Evolutionary conservation across 208 protist species (phyloP), one percentile per base, ranked within the genome.

Genomic region (Wallacemonas sp.): DNA sequence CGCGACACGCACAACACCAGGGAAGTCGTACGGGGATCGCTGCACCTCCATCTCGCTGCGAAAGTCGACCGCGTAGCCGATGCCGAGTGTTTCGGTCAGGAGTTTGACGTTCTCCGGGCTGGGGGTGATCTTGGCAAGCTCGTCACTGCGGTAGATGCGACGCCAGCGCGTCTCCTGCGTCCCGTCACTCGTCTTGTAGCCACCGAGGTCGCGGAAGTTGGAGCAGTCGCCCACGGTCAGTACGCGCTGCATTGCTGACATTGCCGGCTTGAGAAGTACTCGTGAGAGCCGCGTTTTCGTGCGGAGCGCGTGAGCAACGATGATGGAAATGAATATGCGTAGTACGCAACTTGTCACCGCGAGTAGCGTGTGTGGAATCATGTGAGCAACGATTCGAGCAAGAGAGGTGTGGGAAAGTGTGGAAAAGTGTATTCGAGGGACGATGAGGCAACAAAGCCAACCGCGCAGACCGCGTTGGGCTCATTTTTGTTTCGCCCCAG

Each of bases 201-300:
- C 80, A 39, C 80, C 76, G 24, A 81, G 47, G 39, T 86, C 80
- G n/a, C 80, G 75, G 44, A 70, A 82, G 67, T 82, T 82, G 24
- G 39, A 43, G 38, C 27, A 49, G 3, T 33, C 48, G 21, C 38
- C 63, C 9, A 58, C 52, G 5, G 4, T 39, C 16, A 58, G 26
- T 0, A 58, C 52, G 23, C 52, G 52, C 19, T 58, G 29, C 52
- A 58, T 43, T 3, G 30, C 19, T 19, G 47, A 47, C 41, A 0
- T 47, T 8, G 41, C 6, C 17, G 41, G 16, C 5, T 4, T 23
- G 5, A 47, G 16, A 55, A 33, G 30, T 8, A 30, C 9, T 5
- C 26, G 47, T 26, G 47, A 55, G 17, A 21, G 17, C 26, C 30
- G 3, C 47, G 47, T 55, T 55, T 55, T 55, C 41, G n/a, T n/a